phyloP scores from a whole-genome alignment of 495 filamentous ascomycete genomes.

The Penicillium bovifimosum region DNA sequence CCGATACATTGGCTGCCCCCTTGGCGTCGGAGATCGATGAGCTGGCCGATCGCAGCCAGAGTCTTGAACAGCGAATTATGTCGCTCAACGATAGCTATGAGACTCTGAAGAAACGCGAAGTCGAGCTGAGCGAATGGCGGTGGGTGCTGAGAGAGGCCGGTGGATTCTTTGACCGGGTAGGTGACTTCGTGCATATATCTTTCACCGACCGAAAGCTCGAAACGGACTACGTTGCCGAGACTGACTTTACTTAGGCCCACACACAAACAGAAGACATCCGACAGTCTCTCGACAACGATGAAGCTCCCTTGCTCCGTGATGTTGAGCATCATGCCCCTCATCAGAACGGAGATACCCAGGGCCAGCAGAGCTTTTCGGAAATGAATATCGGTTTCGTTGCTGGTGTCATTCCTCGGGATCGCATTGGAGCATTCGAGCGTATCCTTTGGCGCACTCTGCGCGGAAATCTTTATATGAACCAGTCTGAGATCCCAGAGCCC shows the following conservation, averaged over 20 bases:
- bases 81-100: conserved; percentile 97
- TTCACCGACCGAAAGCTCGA: conserved; percentile 10
- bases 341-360: conserved; percentile 65
- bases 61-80: conserved; percentile 82
- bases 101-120: conserved; percentile 92
- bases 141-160: conserved; percentile 95
- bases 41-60: conserved; percentile 83
- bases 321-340: conserved; percentile 66
- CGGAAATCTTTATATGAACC: conserved; percentile 99
- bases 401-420: conserved; percentile 89
- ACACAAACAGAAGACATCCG: conserved; percentile 96
- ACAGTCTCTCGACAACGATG: conserved; percentile 80
- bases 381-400: conserved; percentile 99
- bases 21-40: conserved; percentile 92
- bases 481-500: conserved; percentile 94
- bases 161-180: conserved; percentile 85
- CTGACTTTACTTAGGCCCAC: conserved; percentile 54
- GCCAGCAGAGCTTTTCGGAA: conserved; percentile 78
- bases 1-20: conserved; percentile 76
- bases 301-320: conserved; percentile 74
- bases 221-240: not conserved
- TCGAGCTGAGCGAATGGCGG: conserved; percentile 95
- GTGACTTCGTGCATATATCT: conserved; percentile 7
- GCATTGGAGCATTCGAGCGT: conserved; percentile 90
- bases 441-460: conserved; percentile 95